phyloP scores from a whole-genome alignment of 345 rosid species.

The Rhodomyrtus tomentosa region DNA sequence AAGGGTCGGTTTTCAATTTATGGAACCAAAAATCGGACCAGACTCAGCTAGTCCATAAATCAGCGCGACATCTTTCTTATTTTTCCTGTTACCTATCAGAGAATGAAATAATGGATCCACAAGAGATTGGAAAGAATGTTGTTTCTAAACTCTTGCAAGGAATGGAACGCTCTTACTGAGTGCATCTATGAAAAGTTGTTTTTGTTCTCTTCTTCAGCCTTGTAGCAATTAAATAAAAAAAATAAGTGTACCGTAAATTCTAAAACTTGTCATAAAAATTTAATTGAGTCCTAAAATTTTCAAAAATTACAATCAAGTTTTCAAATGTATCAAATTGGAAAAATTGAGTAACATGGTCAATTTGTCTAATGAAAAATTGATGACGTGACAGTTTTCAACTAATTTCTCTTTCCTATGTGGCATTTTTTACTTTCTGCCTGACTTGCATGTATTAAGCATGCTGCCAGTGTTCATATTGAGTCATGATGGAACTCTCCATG shows the following conservation, averaged over 20 bases:
- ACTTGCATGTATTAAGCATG: too few species aligned
- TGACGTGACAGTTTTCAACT: too few species aligned
- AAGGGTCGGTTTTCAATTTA: neutral
- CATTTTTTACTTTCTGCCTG: too few species aligned
- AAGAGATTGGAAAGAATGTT: neutral
- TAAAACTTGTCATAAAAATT: too few species aligned
- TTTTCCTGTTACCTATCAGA: neutral
- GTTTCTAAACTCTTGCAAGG: neutral
- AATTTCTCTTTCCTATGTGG: too few species aligned
- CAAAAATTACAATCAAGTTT: too few species aligned
- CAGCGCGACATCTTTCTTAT: neutral
- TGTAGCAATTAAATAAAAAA: neutral
- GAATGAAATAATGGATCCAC: neutral
- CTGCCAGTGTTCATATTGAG: too few species aligned
- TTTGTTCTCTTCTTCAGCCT: neutral
- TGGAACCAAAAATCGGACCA: neutral
- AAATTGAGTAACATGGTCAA: too few species aligned
- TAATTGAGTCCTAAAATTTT: too few species aligned
- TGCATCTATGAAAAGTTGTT: neutral
- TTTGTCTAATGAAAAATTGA: too few species aligned
- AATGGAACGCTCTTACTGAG: neutral
- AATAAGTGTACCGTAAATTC: neutral
- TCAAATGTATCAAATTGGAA: too few species aligned
- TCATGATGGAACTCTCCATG: too few species aligned
- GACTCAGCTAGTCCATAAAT: fast-evolving